phyloP scores from a whole-genome alignment of 2,329 filamentous ascomycete genomes.

The Cladophialophora carrionii region DNA sequence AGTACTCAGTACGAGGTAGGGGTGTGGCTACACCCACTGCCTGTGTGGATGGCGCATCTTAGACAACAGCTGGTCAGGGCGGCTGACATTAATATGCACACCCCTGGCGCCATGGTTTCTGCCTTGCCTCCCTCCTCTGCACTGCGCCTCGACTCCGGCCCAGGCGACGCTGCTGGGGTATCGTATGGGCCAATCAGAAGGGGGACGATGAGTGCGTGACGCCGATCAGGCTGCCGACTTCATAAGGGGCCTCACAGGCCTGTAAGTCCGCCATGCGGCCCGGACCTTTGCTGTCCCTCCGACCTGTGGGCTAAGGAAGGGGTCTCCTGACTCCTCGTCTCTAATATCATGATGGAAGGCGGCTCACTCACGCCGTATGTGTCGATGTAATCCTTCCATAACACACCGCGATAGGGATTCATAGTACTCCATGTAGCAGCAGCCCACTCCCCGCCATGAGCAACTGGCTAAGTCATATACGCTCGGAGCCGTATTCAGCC shows the following conservation, averaged over 20 bases:
- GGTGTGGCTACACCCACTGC: no score
- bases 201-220: not conserved
- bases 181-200: not conserved
- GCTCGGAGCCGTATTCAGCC: conserved; percentile 19
- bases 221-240: not conserved
- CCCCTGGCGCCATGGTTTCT: not conserved
- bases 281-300: not conserved
- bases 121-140: not conserved
- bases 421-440: not conserved
- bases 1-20: not conserved
- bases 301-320: no score
- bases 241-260: not conserved
- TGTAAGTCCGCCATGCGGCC: no score
- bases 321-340: not conserved
- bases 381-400: no score
- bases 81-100: not conserved
- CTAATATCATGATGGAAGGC: not conserved
- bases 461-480: conserved; percentile 13
- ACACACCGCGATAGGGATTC: not conserved
- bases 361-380: not conserved
- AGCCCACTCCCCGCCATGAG: conserved; percentile 13
- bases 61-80: not conserved
- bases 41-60: not conserved
- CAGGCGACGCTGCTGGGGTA: not conserved
- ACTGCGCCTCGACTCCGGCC: not conserved